Percentiles rank a stretch among this genome's conserved stretches.
Evolutionary conservation across 208 protist species (phyloP).

Genomic region (Trypanosoma avium): DNA sequence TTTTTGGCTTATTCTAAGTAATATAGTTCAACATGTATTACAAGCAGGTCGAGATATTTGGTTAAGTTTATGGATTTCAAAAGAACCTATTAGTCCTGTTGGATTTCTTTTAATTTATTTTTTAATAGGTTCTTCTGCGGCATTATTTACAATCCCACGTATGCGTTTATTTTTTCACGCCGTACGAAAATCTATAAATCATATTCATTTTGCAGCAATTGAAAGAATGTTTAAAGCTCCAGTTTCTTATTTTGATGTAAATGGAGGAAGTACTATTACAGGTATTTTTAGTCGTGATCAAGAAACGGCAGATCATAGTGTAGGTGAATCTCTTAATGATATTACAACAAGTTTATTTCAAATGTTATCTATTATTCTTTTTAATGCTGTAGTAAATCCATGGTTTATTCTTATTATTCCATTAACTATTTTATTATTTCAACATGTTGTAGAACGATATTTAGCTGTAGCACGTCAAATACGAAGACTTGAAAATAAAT

Average conservation of each 20-base stretch:
- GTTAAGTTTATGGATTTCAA: slow-evolving; percentile 66
- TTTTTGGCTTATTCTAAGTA: slow-evolving; percentile 44
- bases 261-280: slow-evolving; percentile 50
- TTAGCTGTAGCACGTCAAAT: slow-evolving; percentile 49
- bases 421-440: slow-evolving; percentile 40
- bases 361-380: slow-evolving; percentile 39
- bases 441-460: slow-evolving; percentile 47
- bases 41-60: slow-evolving; percentile 74
- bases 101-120: slow-evolving; percentile 33
- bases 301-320: slow-evolving; percentile 57
- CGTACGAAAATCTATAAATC: slow-evolving; percentile 55
- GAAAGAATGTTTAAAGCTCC: slow-evolving; percentile 61
- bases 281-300: slow-evolving; percentile 69
- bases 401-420: slow-evolving; percentile 63
- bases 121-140: slow-evolving; percentile 48
- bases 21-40: slow-evolving; percentile 48
- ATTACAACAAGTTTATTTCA: slow-evolving; percentile 44
- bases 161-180: slow-evolving; percentile 59
- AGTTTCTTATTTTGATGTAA: slow-evolving; percentile 77
- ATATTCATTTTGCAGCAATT: slow-evolving; percentile 55
- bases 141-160: slow-evolving; percentile 50
- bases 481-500: slow-evolving; percentile 53
- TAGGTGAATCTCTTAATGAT: slow-evolving; percentile 42
- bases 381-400: slow-evolving; percentile 52
- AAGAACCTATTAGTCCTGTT: background rate